Evolutionary conservation across 2,329 filamentous ascomycete genomes (phyloP).

Genomic region (Penicillium occitanis): DNA sequence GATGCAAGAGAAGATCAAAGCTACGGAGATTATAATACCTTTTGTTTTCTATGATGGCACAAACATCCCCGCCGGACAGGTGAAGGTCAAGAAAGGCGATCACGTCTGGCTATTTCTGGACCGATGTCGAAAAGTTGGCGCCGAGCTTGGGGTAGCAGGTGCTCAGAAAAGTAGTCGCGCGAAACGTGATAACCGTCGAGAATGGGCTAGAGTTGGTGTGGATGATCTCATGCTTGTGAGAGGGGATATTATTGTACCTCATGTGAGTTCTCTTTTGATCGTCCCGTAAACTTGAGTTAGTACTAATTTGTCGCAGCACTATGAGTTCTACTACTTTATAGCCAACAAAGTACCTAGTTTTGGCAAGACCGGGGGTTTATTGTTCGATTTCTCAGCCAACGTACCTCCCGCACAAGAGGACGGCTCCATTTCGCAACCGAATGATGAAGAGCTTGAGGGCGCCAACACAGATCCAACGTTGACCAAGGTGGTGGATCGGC

Average conservation of each 20-base stretch:
- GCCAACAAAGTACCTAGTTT: conserved; percentile 69
- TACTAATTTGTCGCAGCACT: conserved; percentile 63
- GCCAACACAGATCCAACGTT: conserved; percentile 71
- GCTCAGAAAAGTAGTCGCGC: conserved; percentile 48
- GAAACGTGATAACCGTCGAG: conserved; percentile 63
- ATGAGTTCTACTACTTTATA: conserved; percentile 95
- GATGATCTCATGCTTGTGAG: conserved; percentile 93
- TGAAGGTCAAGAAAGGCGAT: conserved; percentile 89
- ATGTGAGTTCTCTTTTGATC: conserved; percentile 59
- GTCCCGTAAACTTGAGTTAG: neutral
- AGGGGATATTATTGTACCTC: conserved; percentile 87
- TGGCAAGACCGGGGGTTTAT: conserved; percentile 67
- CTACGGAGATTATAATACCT: conserved; percentile 83
- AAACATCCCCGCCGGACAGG: conserved; percentile 79
- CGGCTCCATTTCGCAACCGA: conserved; percentile 47
- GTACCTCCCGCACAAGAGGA: conserved; percentile 36
- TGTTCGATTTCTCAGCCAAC: conserved; percentile 73
- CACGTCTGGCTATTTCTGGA: conserved; percentile 91
- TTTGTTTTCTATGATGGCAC: conserved; percentile 98
- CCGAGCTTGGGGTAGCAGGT: conserved; percentile 72
- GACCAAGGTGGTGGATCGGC: conserved; percentile 91
- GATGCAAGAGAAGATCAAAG: conserved; percentile 83
- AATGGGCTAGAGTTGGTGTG: conserved; percentile 91
- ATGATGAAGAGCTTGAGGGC: conserved; percentile 65
- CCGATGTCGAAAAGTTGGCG: conserved; percentile 84